phyloP scores from a whole-genome alignment of 2,329 filamentous ascomycete genomes.

The Podosphaera leucotricha region DNA sequence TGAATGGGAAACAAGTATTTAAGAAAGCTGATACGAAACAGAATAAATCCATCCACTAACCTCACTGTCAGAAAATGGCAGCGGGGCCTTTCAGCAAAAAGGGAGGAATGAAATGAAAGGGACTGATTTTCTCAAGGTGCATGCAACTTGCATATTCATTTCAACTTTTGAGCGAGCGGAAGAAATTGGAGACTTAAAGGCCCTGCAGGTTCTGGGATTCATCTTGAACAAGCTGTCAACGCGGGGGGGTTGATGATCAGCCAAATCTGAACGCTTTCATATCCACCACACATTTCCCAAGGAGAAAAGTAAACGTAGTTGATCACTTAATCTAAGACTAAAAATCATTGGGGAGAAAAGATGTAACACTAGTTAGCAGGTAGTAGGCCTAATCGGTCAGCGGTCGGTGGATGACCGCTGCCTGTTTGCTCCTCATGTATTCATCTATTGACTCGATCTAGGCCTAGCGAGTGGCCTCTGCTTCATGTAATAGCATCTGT shows the following conservation, averaged over 20 bases:
- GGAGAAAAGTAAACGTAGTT: not conserved
- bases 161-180: not conserved
- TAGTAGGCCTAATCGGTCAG: no score
- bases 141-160: slow-evolving; percentile 1
- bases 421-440: no score
- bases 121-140: not conserved
- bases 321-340: not conserved
- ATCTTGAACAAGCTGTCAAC: not conserved
- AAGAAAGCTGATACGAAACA: not conserved
- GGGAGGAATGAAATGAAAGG: not conserved
- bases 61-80: not conserved
- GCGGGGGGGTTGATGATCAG: not conserved
- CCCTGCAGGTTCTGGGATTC: slow-evolving; percentile 1
- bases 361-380: not conserved
- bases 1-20: not conserved
- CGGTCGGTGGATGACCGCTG: no score
- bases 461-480: no score
- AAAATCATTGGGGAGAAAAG: not conserved
- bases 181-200: not conserved
- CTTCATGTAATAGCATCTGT: no score
- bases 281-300: not conserved
- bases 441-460: no score
- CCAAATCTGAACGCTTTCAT: not conserved
- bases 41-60: not conserved
- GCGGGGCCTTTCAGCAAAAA: not conserved